Conservation (phyloP, 2,329 filamentous ascomycete genomes). For the Aspergillus glaucus region DNA sequence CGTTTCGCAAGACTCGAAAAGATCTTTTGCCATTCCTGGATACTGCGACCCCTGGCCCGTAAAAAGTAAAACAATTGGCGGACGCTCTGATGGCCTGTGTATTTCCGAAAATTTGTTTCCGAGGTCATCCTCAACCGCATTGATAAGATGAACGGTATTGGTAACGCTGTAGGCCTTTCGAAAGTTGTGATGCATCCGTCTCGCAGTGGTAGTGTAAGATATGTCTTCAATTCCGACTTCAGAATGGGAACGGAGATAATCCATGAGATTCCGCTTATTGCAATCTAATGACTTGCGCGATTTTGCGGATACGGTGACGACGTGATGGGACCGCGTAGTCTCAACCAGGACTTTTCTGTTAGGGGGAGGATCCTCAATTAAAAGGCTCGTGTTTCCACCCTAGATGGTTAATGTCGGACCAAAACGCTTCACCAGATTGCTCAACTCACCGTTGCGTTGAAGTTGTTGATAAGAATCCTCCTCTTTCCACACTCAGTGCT, state of each 20-base stretch:
- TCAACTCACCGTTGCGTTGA: conserved; percentile 53
- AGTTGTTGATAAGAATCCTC: conserved; percentile 56
- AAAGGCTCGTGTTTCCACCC: not conserved
- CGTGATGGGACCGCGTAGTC: not conserved
- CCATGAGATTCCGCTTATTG: not conserved
- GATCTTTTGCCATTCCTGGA: conserved; percentile 20
- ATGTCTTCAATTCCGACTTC: conserved; percentile 41
- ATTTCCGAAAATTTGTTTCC: not conserved
- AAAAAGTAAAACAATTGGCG: conserved; percentile 21
- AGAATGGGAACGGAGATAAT: not conserved
- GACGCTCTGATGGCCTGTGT: not conserved
- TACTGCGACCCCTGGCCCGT: conserved; percentile 37
- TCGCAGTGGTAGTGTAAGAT: conserved; percentile 62
- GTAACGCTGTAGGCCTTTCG: conserved; percentile 2
- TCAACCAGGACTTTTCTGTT: not conserved
- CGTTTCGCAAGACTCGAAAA: not conserved
- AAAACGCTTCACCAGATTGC: conserved; percentile 34
- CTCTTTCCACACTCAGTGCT: conserved; percentile 30
- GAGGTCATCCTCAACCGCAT: not conserved
- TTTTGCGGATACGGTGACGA: not conserved
- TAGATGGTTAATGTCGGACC: not conserved
- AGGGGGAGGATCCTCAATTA: not conserved
- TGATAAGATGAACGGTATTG: not conserved
- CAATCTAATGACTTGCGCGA: not conserved
- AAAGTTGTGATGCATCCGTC: conserved; percentile 39